Conservation (phyloP, 1,284 basidiomycete genomes). For the Naganishia sp. region DNA sequence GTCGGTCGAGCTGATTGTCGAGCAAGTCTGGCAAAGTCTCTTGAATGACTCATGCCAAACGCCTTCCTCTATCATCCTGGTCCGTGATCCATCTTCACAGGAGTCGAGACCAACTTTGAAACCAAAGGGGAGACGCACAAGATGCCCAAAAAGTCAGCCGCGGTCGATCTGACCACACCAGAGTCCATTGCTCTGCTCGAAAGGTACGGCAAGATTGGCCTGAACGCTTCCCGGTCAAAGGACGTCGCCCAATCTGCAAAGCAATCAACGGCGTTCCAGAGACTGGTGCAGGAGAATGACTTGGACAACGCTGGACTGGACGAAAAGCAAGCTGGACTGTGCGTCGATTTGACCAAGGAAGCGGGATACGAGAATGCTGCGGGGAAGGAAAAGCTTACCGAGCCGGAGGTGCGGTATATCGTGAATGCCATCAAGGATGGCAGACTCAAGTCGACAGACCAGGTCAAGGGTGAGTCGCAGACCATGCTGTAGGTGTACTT, state of each 20-base stretch:
- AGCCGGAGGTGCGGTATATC: constrained; percentile 66
- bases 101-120: neutral
- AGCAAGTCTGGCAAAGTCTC: neutral
- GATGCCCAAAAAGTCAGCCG: constrained; percentile 31
- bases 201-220: constrained; percentile 74
- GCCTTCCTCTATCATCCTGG: neutral
- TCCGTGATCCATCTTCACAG: neutral
- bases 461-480: constrained; percentile 70
- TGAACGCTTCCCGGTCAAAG: constrained; percentile 74
- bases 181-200: constrained; percentile 29
- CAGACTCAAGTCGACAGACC: constrained; percentile 77
- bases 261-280: constrained; percentile 68
- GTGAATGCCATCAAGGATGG: constrained; percentile 70
- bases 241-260: constrained; percentile 81
- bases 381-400: constrained; percentile 64
- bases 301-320: constrained; percentile 62
- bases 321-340: constrained; percentile 75
- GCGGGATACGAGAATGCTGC: constrained; percentile 39
- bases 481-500: neutral
- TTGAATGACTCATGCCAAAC: too few species aligned
- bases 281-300: constrained; percentile 66
- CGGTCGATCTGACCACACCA: constrained; percentile 28
- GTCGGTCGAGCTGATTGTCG: too few species aligned
- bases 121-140: neutral
- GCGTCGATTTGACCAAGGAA: constrained; percentile 65